phyloP scores from a whole-genome alignment of 371 early-diverging fungal species.

The Capillidium rhysosporum region DNA sequence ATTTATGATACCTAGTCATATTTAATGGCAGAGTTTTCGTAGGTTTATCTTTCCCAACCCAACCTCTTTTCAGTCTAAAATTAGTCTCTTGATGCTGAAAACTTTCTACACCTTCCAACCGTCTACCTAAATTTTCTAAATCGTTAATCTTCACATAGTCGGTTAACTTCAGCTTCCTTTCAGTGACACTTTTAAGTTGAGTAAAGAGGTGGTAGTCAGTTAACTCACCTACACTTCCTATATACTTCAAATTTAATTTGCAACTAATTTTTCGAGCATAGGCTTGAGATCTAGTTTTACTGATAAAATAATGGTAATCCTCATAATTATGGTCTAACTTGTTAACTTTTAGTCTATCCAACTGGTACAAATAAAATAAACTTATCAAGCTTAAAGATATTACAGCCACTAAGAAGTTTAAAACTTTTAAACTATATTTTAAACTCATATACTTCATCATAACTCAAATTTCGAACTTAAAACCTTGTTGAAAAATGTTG shows the following conservation, averaged over 20 bases:
- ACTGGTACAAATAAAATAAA: no score
- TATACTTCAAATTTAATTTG: neutral
- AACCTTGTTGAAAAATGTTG: no score
- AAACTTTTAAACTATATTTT: no score
- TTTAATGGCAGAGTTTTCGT: neutral
- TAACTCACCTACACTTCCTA: neutral
- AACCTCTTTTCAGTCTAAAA: neutral
- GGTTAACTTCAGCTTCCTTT: neutral
- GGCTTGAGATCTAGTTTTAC: no score
- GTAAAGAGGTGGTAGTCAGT: neutral
- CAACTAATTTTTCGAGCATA: no score
- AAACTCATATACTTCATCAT: no score
- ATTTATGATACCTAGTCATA: conserved; percentile 1
- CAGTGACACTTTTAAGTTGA: neutral
- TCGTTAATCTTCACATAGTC: neutral
- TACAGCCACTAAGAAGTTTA: no score
- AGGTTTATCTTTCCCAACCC: neutral
- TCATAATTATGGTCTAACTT: no score
- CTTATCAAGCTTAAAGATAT: no score
- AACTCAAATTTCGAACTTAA: no score
- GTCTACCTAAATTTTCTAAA: neutral
- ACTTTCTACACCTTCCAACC: neutral
- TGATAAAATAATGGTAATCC: no score
- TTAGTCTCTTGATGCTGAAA: conserved; percentile 4
- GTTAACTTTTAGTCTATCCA: no score